Evolutionary conservation across 1,284 basidiomycete genomes (phyloP).

Genomic region (Sporisorium scitamineum): DNA sequence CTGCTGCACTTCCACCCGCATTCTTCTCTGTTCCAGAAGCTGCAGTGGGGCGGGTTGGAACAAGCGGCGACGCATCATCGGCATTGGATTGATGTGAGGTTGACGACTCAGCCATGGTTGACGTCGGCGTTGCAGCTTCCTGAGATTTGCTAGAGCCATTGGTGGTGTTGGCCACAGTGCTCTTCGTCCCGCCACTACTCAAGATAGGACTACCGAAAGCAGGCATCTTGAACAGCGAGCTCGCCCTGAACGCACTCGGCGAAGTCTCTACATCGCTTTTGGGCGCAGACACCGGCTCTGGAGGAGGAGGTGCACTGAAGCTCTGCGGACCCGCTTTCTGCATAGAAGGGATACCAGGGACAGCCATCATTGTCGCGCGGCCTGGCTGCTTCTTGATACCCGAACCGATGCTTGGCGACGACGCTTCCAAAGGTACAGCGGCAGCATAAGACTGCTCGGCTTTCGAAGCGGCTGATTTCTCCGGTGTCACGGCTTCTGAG

Average conservation of each 20-base stretch:
- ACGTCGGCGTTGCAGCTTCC: not conserved
- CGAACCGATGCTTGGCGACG: constrained; percentile 22
- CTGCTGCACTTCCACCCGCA: not conserved
- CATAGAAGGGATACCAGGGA: constrained; percentile 61
- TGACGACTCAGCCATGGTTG: not conserved
- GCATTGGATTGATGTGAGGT: not conserved
- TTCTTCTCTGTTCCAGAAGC: not conserved
- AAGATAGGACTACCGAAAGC: constrained; percentile 35
- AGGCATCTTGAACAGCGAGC: constrained; percentile 50
- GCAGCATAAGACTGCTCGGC: constrained; percentile 13
- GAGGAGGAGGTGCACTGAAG: constrained; percentile 49
- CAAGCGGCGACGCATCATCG: constrained; percentile 9
- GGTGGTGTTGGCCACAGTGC: not conserved
- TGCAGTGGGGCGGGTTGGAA: constrained; percentile 7
- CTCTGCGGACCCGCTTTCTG: constrained; percentile 57
- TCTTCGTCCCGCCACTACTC: not conserved
- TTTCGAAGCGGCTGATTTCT: constrained; percentile 5
- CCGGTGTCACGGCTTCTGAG: not conserved
- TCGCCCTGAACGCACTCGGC: constrained; percentile 31
- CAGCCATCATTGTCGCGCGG: constrained; percentile 61
- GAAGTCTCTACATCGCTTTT: constrained; percentile 23
- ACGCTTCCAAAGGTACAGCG: constrained; percentile 1
- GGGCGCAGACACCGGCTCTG: constrained; percentile 4
- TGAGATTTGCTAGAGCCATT: not conserved
- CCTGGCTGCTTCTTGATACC: constrained; percentile 58